Base-by-base conservation (phyloP, 352 stramenopile genomes). In the Globisporangium cystogenes region DNA sequence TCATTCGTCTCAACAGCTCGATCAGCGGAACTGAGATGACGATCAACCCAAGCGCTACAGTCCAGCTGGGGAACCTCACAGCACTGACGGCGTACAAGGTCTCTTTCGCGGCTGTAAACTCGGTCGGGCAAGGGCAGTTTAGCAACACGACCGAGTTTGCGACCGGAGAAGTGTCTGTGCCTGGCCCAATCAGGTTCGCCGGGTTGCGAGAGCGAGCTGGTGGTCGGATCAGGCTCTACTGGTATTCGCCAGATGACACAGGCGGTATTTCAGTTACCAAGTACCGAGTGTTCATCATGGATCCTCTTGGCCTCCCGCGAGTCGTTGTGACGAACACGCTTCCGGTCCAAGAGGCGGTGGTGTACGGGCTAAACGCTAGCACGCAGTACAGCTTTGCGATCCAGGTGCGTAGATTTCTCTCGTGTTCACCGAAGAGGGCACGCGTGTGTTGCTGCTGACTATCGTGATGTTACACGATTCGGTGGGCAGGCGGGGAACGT, bases 261-360 rank as follows among this genome's bases (percentile, higher is more conserved):
- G 79, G 79, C 0, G 79, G 79, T 5, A 54, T 86, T 15, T 44
- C 62, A 2, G 75, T 90, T 24, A 76, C 51, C 6, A 86, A 86
- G 7, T 90, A 87, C 44, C 72, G 74, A 8, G 47, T 90, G 24
- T 78, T 82, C 33, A 46, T 57, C 1, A 39, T 71, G 16, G 50
- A 59, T 20, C 21, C 29, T 1, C 14, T 49, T 1, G 66, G 48
- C 0, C 12, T 56, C 12, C 55, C n/a, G 14, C 51, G 72, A 36
- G 29, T 76, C 16, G 46, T 46, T 7, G 20, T 21, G 15, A 60
- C 58, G 23, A 72, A 60, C 33, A 48, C 46, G 15, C 20, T 66
- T 1, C 37, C 55, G 16, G 42, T 54, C n/a, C 41, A 53, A 3
- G 42, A 60, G 18, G 60, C 53, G 29, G 58, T 33, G 0, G 41